Base-by-base conservation (phyloP, 805 yeast species). In the Lipomyces mesembrius region DNA sequence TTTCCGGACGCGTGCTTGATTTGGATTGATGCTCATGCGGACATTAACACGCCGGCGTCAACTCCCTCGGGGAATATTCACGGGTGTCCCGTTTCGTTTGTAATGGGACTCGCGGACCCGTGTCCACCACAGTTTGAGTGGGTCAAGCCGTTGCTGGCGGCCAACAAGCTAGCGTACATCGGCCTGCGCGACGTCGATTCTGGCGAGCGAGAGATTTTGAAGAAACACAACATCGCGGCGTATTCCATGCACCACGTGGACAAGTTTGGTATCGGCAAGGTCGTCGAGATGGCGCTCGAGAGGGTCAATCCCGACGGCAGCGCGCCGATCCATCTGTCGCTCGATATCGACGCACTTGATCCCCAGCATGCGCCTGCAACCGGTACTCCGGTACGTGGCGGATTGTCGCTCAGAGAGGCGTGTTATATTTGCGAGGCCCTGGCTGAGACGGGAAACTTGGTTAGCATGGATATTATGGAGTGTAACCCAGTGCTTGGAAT, bases 1-100 rank as follows among this genome's bases (percentile, higher is more conserved):
- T 82, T 89, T 77, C 97, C 97, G 22, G 92, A 93, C 73, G 92
- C 97, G 34, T 92, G 97, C 74, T 82, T 94, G 52, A 77, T 94
- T 69, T 94, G 99, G 99, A 89, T 94, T 73, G 99, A 94, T 79
- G 99, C 99, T 0, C 99, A 94, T 78, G 97, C 98, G 22, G 99
- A 94, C 78, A 89, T 95, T 77, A 95, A 95, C 82, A 89, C 98
- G 0, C 91, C 97, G 11, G 82, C 83, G 46, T 86, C 92, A 8
- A 88, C 98, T 1, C 89, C 84, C 35, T 87, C 94, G 7, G 98
- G 98, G 54, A 95, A 94, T 78, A 82, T 94, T 73, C 99, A 94
- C 78, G 99, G 99, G 5, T 93, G 98, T 77, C 99, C 99, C 1
- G 92, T 94, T 46, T 86, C 97, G 2, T 95, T 95, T 76, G 81